Conservation (phyloP, 116 monocot genomes). For the Phalaenopsis hybrid region DNA sequence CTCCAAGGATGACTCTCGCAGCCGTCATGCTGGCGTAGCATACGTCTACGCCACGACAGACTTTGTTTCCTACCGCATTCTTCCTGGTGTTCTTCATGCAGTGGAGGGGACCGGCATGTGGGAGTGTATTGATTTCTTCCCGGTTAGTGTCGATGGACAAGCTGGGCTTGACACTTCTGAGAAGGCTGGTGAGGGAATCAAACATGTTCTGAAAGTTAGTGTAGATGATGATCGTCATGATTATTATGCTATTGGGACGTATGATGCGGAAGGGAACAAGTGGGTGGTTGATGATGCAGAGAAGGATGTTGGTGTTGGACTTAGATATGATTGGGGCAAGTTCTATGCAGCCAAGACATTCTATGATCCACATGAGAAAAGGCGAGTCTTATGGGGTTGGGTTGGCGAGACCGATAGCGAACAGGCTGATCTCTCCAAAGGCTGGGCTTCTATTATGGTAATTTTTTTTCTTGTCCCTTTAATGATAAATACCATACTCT, state of each 20-base stretch:
- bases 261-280: slow-evolving; percentile 13
- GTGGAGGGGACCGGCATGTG: slow-evolving; percentile 37
- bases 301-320: slow-evolving; percentile 40
- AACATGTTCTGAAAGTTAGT: slow-evolving; percentile 59
- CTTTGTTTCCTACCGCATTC: slow-evolving; percentile 23
- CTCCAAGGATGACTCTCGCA: slow-evolving; percentile 18
- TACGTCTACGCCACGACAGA: slow-evolving; percentile 30
- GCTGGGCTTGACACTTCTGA: slow-evolving; percentile 28
- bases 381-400: slow-evolving; percentile 51
- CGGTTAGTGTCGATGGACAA: slow-evolving; percentile 8
- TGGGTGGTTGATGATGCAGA: slow-evolving; percentile 41
- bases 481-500: no score
- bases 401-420: slow-evolving; percentile 45
- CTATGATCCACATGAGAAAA: slow-evolving; percentile 26
- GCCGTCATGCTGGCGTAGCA: slow-evolving; percentile 23
- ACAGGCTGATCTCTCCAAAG: slow-evolving; percentile 33
- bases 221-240: slow-evolving; percentile 35
- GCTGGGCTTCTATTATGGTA: slow-evolving; percentile 53
- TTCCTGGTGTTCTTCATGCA: slow-evolving; percentile 30
- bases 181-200: slow-evolving; percentile 7
- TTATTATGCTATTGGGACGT: slow-evolving; percentile 43
- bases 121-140: slow-evolving; percentile 48
- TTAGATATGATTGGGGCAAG: slow-evolving; percentile 52
- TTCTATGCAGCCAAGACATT: slow-evolving; percentile 65
- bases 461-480: not conserved